Conservation (phyloP, 2,329 filamentous ascomycete species). For the Periglandula ipomoeae region DNA sequence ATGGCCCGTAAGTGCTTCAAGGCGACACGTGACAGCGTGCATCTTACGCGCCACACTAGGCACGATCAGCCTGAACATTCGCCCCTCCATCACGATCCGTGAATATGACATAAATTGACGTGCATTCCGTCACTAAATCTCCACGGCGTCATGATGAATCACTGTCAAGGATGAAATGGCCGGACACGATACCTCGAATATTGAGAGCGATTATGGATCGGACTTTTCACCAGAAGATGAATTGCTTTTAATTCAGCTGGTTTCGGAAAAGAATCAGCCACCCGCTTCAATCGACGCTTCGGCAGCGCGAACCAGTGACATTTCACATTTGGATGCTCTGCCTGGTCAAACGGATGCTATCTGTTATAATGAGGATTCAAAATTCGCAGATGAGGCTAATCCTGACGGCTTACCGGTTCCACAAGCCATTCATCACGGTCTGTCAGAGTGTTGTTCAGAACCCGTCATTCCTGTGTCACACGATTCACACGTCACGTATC, state of each 20-base stretch:
- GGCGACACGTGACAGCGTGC: neutral
- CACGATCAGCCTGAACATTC: neutral
- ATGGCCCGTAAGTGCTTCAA: neutral
- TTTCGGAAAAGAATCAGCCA: slow-evolving; percentile 12
- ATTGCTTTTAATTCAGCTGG: slow-evolving; percentile 26
- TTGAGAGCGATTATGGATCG: slow-evolving; percentile 36
- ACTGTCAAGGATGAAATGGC: slow-evolving; percentile 3
- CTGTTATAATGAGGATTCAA: neutral
- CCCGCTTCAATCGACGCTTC: neutral
- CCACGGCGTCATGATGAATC: neutral
- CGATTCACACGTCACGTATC: slow-evolving; percentile 31
- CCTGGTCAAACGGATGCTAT: neutral
- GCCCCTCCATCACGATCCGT: neutral
- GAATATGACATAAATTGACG: too few relatives aligned
- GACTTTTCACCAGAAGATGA: slow-evolving; percentile 40
- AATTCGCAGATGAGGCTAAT: neutral
- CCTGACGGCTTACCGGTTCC: neutral
- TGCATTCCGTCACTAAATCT: neutral
- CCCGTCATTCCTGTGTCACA: slow-evolving; percentile 6
- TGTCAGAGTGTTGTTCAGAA: neutral
- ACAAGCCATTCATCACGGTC: neutral
- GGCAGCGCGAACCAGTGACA: neutral
- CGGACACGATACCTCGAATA: neutral
- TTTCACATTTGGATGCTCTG: slow-evolving; percentile 1
- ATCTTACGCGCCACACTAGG: neutral